Percentiles rank a stretch among this genome's conserved stretches.
Evolutionary conservation across 108 stramenopile species (phyloP).

Genomic region (Chaetoceros tenuissimus): DNA sequence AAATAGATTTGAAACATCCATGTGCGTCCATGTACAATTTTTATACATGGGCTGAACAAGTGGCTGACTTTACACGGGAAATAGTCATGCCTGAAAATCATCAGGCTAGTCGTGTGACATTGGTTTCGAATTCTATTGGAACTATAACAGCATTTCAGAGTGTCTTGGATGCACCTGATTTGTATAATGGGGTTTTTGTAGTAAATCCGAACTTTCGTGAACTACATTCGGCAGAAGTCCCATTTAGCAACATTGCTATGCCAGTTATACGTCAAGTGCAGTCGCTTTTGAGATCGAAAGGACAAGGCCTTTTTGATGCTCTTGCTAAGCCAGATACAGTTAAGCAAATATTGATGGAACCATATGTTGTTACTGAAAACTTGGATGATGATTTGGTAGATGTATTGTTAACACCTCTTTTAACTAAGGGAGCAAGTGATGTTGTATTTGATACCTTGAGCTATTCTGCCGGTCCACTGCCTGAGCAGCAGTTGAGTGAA

Average conservation of each 20-base stretch:
- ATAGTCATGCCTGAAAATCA: constrained; percentile 27
- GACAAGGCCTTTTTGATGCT: constrained; percentile 63
- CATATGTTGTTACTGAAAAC: constrained; percentile 63
- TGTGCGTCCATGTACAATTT: constrained; percentile 76
- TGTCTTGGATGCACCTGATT: constrained; percentile 64
- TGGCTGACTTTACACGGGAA: constrained; percentile 60
- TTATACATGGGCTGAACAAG: constrained; percentile 83
- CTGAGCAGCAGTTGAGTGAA: constrained; percentile 77
- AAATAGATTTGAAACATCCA: constrained; percentile 67
- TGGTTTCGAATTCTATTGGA: constrained; percentile 92
- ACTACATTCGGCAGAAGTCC: constrained; percentile 83
- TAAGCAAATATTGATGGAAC: constrained; percentile 77
- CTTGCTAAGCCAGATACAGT: constrained; percentile 79
- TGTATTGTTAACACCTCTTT: constrained; percentile 74
- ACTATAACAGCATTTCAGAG: constrained; percentile 80
- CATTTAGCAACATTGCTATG: constrained; percentile 49
- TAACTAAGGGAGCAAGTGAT: constrained; percentile 74
- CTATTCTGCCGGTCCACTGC: constrained; percentile 92
- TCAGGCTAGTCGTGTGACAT: constrained; percentile 33
- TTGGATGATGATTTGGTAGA: constrained; percentile 88
- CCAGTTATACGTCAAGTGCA: constrained; percentile 74
- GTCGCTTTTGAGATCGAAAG: constrained; percentile 56
- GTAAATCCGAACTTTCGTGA: constrained; percentile 85
- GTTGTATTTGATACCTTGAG: constrained; percentile 92
- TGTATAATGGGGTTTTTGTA: constrained; percentile 60